Evolutionary conservation across 2,329 filamentous ascomycete genomes (phyloP).

Genomic region (Cercospora janseana): DNA sequence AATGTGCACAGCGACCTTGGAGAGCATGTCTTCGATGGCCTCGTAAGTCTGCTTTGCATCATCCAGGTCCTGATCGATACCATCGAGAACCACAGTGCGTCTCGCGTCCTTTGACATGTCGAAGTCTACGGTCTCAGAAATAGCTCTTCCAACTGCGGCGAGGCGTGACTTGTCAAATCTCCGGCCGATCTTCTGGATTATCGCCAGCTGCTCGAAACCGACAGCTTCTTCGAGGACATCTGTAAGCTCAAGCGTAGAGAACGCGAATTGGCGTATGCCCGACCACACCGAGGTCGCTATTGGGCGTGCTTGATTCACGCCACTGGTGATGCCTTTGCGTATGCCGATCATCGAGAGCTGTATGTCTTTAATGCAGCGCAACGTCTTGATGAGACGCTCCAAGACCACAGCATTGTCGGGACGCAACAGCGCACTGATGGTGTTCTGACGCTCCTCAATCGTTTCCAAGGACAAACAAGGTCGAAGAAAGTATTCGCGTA

Average conservation of each 20-base stretch:
- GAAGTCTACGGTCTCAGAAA: conserved; percentile 77
- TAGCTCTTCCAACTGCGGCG: conserved; percentile 65
- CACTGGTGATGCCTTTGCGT: conserved; percentile 68
- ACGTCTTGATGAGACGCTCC: conserved; percentile 55
- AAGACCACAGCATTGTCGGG: conserved; percentile 64
- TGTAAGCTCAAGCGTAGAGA: conserved; percentile 66
- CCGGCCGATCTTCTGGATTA: conserved; percentile 59
- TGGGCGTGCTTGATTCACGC: conserved; percentile 57
- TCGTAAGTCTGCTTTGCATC: conserved; percentile 73
- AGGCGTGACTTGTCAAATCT: conserved; percentile 60
- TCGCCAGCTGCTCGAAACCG: conserved; percentile 52
- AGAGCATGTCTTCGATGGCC: conserved; percentile 72
- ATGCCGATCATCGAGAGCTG: conserved; percentile 66
- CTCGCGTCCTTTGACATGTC: conserved; percentile 68
- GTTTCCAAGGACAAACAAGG: conserved; percentile 67
- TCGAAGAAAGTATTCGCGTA: conserved; percentile 79
- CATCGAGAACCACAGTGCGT: conserved; percentile 69
- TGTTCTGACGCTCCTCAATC: conserved; percentile 70
- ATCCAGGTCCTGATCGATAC: conserved; percentile 73
- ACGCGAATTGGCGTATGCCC: conserved; percentile 69
- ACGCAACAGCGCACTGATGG: conserved; percentile 64
- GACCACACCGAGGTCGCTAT: conserved; percentile 63
- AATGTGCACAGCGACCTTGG: conserved; percentile 64
- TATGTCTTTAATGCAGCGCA: conserved; percentile 76
- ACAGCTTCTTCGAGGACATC: conserved; percentile 60